These are phyloP conservation scores for Irpex sp. DNA, from an alignment of 1,284 basidiomycete species.

Conservation along the genomic window DNA sequence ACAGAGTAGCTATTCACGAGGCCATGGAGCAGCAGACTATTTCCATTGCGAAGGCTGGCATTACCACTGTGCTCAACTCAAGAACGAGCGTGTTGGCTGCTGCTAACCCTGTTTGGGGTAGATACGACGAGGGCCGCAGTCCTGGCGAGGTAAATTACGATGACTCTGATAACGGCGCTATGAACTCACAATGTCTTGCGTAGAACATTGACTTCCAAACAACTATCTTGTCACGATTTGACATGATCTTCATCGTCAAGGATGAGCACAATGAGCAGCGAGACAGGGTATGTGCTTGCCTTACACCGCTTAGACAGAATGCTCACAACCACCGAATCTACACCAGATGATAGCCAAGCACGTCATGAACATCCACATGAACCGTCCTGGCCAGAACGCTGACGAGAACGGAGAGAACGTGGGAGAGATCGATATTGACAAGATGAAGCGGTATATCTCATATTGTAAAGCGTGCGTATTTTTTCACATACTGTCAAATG, in stretches of 20 bases:
- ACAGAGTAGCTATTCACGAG: conserved; percentile 98
- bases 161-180: too few relatives aligned
- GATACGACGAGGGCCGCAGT: conserved; percentile 96
- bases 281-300: conserved; percentile 63
- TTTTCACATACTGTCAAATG: not conserved
- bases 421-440: conserved; percentile 96
- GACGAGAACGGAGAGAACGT: conserved; percentile 63
- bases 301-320: not conserved
- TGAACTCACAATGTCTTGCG: too few relatives aligned
- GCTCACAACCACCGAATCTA: not conserved
- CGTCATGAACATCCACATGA: conserved; percentile 99
- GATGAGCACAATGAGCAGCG: conserved; percentile 97
- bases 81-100: conserved; percentile 96
- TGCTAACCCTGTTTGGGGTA: conserved; percentile 97
- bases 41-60: conserved; percentile 98
- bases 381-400: conserved; percentile 64
- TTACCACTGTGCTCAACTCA: conserved; percentile 97
- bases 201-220: conserved; percentile 99
- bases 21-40: conserved; percentile 99
- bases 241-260: conserved; percentile 99
- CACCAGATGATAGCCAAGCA: conserved; percentile 90
- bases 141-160: conserved; percentile 78
- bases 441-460: conserved; percentile 97
- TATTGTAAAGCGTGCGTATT: conserved; percentile 86
- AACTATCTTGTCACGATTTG: conserved; percentile 96